These are phyloP conservation scores for Lodderomyces margitis DNA, from an alignment of 1,139 yeast species.

Conservation along the genomic window DNA sequence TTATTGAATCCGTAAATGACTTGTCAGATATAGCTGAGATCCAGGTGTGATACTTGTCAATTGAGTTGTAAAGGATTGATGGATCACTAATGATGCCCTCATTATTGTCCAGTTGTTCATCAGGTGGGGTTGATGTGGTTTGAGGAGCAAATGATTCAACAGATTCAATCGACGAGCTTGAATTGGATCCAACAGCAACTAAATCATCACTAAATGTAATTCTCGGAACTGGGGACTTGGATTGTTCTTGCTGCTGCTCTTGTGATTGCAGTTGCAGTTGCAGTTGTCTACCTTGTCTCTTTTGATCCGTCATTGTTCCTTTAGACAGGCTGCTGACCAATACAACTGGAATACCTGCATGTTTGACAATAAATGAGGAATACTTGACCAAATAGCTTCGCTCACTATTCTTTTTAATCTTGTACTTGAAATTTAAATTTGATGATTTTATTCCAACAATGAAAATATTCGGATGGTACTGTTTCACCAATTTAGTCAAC, in stretches of 20 bases:
- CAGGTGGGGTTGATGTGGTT: background rate
- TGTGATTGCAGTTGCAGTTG: background rate
- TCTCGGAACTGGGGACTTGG: slow-evolving; percentile 4
- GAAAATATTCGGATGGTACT: slow-evolving; percentile 42
- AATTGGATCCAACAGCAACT: background rate
- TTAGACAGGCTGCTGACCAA: slow-evolving; percentile 28
- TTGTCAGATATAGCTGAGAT: slow-evolving; percentile 28
- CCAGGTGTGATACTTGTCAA: slow-evolving; percentile 22
- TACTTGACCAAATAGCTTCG: slow-evolving; percentile 33
- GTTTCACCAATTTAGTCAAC: slow-evolving; percentile 36
- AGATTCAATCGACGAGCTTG: slow-evolving; percentile 15
- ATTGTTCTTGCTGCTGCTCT: slow-evolving; percentile 1
- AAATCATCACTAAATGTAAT: slow-evolving; percentile 10
- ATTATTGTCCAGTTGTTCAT: background rate
- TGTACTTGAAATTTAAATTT: slow-evolving; percentile 44
- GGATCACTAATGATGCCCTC: background rate
- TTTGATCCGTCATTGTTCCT: background rate
- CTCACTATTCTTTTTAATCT: slow-evolving; percentile 22
- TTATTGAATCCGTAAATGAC: slow-evolving; percentile 26
- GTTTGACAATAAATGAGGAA: slow-evolving; percentile 40
- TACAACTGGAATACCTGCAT: slow-evolving; percentile 42
- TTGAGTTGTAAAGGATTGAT: background rate
- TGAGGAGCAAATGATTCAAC: slow-evolving; percentile 15
- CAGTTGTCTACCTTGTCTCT: slow-evolving; percentile 18
- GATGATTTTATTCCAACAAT: slow-evolving; percentile 40